A percentile compares a stretch with the other conserved stretches of the same genome.
These are phyloP conservation scores for Conringia planisiliqua DNA, from an alignment of 345 rosid species.

Conservation along the genomic window DNA sequence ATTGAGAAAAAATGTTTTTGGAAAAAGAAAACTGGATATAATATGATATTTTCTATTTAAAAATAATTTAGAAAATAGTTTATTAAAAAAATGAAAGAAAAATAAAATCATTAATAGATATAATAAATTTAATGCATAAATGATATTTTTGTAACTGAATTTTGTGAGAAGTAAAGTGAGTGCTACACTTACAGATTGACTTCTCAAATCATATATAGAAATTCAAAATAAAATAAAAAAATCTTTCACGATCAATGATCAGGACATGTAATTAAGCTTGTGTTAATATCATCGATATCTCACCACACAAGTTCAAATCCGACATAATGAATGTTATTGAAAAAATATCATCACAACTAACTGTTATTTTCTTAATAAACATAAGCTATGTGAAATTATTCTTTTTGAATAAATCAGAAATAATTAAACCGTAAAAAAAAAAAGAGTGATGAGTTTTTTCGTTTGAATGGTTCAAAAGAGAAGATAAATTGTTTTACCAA, in stretches of 20 bases:
- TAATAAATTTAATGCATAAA: no score
- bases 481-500: not conserved
- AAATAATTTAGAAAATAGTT: no score
- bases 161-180: no score
- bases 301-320: not conserved
- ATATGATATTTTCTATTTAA: no score
- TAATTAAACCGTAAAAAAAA: not conserved
- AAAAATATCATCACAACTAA: not conserved
- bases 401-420: not conserved
- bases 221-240: no score
- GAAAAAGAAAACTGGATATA: no score
- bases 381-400: not conserved
- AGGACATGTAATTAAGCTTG: not conserved
- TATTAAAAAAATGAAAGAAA: no score
- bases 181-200: no score
- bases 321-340: not conserved
- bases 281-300: not conserved
- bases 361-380: not conserved
- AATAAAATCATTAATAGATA: no score
- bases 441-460: not conserved
- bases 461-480: constrained; percentile 19
- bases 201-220: no score
- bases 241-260: not conserved
- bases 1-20: no score
- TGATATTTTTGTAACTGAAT: no score